Base-by-base conservation (phyloP, 192 early-diverging fungal species). In the Mortierella claussenii region DNA sequence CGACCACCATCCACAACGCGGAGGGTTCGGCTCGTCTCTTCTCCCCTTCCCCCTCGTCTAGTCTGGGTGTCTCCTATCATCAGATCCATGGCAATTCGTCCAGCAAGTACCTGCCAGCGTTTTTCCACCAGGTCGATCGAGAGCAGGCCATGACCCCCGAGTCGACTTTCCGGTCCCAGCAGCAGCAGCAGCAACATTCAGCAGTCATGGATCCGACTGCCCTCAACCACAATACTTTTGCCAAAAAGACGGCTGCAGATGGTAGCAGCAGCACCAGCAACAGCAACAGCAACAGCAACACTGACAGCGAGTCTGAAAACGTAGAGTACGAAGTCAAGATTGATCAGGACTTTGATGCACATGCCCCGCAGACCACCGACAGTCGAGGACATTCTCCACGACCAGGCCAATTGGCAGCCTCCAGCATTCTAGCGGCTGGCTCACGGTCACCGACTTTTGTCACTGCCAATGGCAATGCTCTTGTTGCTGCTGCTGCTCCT, bases 281-380 rank as follows among this genome's bases (percentile, higher is more conserved):
- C 37, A 40, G 13, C 37, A 40, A 13, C 37, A 10, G 8, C 7
- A 10, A 7, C 7, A 7, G 13, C 7, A 40, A 40, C 13, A 60
- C 44, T 32, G 60, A 71, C 28, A 47, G 37, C 21, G 68, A 69
- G 21, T 42, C 50, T 6, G 68, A 61, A 59, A 55, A 75, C 52
- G 76, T 80, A 13, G 64, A 71, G 42, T 86, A 83, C 31, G 82
- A 86, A 65, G 85, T 86, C 18, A 60, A 65, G 27, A 70, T 86
- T 12, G 64, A 78, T 57, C 62, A 76, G 37, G 59, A 73, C 30
- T 86, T 81, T 57, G 79, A 84, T 53, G 78, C 80, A 18, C 74
- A 80, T 53, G 71, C 78, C 3, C 57, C 68, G 9, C 65, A 49
- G n/a, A 49, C 64, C 2, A 31, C 57, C 21, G 65, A 79, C 52